These are phyloP conservation scores for Heterobasidion irregulare DNA, from an alignment of 1,284 basidiomycete genomes.

Conservation along the genomic window DNA sequence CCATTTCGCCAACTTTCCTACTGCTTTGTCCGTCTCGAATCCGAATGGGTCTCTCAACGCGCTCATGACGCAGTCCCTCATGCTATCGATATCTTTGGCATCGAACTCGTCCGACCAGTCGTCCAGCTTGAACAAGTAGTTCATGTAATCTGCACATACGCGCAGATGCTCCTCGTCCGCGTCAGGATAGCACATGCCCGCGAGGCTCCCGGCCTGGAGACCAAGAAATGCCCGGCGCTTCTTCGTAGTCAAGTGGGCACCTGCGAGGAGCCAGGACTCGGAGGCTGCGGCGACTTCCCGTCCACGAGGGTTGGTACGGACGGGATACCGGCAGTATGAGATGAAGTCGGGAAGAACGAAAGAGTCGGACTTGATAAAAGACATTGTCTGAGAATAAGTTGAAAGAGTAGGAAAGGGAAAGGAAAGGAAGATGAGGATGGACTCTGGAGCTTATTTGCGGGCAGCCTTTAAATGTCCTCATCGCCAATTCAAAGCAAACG, in stretches of 20 bases:
- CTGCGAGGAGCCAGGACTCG: conserved; percentile 45
- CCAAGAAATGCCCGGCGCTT: conserved; percentile 43
- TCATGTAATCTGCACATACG: conserved; percentile 38
- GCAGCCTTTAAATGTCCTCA: neutral
- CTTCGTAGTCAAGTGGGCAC: conserved; percentile 38
- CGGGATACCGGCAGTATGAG: conserved; percentile 48
- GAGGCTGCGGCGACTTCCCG: conserved; percentile 48
- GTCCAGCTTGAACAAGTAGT: conserved; percentile 30
- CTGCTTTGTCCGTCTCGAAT: conserved; percentile 18
- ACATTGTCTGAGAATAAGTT: neutral
- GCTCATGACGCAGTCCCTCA: conserved; percentile 29
- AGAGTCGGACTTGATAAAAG: neutral
- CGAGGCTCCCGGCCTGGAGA: conserved; percentile 57
- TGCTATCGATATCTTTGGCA: conserved; percentile 19
- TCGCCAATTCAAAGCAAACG: neutral
- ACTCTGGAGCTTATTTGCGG: neutral
- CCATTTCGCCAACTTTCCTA: conserved; percentile 7
- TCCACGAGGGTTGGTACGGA: conserved; percentile 41
- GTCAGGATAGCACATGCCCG: conserved; percentile 54
- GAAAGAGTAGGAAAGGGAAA: neutral
- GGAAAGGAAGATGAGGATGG: neutral
- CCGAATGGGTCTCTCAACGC: conserved; percentile 24
- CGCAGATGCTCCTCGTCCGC: conserved; percentile 46
- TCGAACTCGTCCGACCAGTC: conserved; percentile 30
- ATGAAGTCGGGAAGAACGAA: conserved; percentile 55